These are phyloP conservation scores for Rhizopogon roseolus DNA, from an alignment of 768 basidiomycete species.

Conservation along the genomic window DNA sequence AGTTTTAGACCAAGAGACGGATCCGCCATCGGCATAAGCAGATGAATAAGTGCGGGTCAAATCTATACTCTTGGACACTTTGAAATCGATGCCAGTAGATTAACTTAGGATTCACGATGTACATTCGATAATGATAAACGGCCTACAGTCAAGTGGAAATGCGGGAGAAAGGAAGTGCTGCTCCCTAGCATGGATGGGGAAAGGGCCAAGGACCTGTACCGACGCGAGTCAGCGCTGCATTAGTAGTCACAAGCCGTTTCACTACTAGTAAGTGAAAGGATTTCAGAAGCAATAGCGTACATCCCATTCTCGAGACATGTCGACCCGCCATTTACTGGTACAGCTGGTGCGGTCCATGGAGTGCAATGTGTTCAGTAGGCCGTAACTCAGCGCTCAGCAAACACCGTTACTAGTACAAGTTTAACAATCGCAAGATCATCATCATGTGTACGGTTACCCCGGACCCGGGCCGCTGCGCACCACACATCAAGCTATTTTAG, in stretches of 20 bases:
- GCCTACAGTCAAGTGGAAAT: slow-evolving; percentile 62
- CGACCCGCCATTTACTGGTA: slow-evolving; percentile 14
- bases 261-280: not conserved
- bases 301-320: slow-evolving; percentile 24
- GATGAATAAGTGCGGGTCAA: slow-evolving; percentile 53
- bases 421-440: too few species aligned
- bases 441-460: too few species aligned
- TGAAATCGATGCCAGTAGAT: not conserved
- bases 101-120: not conserved
- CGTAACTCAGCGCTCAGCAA: not conserved
- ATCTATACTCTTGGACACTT: slow-evolving; percentile 51
- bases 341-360: not conserved
- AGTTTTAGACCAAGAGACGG: slow-evolving; percentile 53
- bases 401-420: not conserved
- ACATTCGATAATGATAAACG: not conserved
- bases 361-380: not conserved
- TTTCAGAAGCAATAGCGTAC: slow-evolving; percentile 11
- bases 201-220: slow-evolving; percentile 70
- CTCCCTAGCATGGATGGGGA: slow-evolving; percentile 80
- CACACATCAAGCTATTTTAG: too few species aligned
- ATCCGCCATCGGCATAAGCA: slow-evolving; percentile 53
- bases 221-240: not conserved
- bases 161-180: slow-evolving; percentile 79
- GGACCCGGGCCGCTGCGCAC: too few species aligned
- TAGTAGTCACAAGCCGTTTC: not conserved